Conservation (phyloP, 495 filamentous ascomycete species). For the Chaetomidium leptoderma region DNA sequence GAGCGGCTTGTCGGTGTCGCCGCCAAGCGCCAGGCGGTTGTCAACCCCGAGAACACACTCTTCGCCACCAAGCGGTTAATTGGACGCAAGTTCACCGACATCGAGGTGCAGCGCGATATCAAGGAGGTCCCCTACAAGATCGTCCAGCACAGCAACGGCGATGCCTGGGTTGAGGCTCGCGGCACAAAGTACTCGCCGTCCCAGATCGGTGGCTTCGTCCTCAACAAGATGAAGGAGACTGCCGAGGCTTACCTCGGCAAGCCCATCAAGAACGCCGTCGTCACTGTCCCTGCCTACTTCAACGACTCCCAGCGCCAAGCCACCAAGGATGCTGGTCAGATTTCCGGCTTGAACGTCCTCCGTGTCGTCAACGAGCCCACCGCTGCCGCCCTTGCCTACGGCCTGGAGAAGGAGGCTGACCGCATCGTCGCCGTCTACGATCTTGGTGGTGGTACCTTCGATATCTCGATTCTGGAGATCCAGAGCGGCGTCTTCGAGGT, state of each 20-base stretch:
- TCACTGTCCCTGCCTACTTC: constrained; percentile 96
- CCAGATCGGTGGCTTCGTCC: constrained; percentile 94
- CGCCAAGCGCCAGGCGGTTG: constrained; percentile 97
- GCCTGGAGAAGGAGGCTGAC: constrained; percentile 89
- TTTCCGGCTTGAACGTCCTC: constrained; percentile 89
- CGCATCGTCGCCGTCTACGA: constrained; percentile 93
- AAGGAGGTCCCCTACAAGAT: constrained; percentile 99
- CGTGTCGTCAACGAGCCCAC: constrained; percentile 97
- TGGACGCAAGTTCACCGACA: constrained; percentile 94
- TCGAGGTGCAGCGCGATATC: constrained; percentile 95
- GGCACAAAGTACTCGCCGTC: constrained; percentile 97
- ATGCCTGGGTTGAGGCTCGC: constrained; percentile 95
- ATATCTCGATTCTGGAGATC: constrained; percentile 96
- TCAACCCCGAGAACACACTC: constrained; percentile 98
- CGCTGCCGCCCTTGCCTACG: constrained; percentile 90
- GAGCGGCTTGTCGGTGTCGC: constrained; percentile 97
- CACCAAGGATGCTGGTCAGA: constrained; percentile 96
- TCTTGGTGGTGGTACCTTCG: constrained; percentile 97
- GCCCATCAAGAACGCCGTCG: constrained; percentile 87
- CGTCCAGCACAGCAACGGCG: constrained; percentile 94
- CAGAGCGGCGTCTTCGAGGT: constrained; percentile 98
- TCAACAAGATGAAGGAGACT: constrained; percentile 99
- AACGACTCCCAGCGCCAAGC: constrained; percentile 97
- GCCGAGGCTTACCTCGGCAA: constrained; percentile 88
- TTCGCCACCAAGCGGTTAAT: constrained; percentile 99